These are phyloP conservation scores for Pecoramyces ruminantium DNA, from an alignment of 192 early-diverging fungal genomes.

Conservation along the genomic window DNA sequence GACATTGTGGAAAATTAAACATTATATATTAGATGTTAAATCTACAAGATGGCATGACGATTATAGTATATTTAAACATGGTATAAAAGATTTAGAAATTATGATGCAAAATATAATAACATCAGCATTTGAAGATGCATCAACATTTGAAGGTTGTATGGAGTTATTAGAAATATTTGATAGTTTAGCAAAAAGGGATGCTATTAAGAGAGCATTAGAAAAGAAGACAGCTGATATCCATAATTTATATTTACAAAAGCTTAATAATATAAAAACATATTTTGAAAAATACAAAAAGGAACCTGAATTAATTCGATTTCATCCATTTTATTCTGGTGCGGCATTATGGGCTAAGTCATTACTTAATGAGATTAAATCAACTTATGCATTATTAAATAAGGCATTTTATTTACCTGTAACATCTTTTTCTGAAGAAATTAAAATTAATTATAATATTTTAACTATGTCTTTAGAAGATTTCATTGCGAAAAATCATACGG, in stretches of 20 bases:
- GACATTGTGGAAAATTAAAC: conserved; percentile 31
- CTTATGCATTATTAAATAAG: conserved; percentile 15
- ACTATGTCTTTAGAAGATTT: conserved; percentile 37
- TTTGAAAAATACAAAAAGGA: conserved; percentile 38
- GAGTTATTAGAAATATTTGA: conserved; percentile 46
- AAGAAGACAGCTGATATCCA: conserved; percentile 46
- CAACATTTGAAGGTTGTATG: conserved; percentile 30
- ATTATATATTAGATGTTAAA: conserved; percentile 43
- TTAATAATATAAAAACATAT: conserved; percentile 38
- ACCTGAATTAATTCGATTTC: conserved; percentile 30
- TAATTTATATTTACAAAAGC: conserved; percentile 26
- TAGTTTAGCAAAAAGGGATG: conserved; percentile 39
- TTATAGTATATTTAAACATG: conserved; percentile 48
- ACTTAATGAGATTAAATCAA: conserved; percentile 21
- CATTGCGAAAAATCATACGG: conserved; percentile 28
- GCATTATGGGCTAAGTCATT: conserved; percentile 40
- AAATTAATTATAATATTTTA: conserved; percentile 29
- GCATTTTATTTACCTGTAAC: conserved; percentile 40
- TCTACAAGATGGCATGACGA: conserved; percentile 49
- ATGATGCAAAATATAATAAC: conserved; percentile 48
- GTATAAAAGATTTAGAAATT: conserved; percentile 46
- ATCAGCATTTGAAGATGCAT: conserved; percentile 32
- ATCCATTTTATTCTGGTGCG: conserved; percentile 38
- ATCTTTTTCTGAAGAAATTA: conserved; percentile 26
- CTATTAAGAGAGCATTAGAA: conserved; percentile 45